Base-by-base conservation (phyloP, 2,329 filamentous ascomycete species). In the Aspergillus quadrilineatus region DNA sequence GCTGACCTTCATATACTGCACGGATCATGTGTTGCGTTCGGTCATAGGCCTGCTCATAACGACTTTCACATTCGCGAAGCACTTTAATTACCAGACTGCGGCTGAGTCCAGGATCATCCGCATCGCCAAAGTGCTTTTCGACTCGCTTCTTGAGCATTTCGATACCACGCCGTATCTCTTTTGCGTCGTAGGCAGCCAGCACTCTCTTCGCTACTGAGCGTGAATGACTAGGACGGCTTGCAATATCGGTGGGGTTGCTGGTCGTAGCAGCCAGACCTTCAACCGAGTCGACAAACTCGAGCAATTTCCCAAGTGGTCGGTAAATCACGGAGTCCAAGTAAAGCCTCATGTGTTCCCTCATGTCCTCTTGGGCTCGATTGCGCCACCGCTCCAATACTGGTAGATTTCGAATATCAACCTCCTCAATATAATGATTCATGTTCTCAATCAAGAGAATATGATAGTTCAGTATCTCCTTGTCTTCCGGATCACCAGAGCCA, bases 391-490 rank as follows among this genome's bases (percentile, higher is more conserved):
- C 86, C 4, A 97, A 82, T 0, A 96, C 85, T 6, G 89, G 83
- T 60, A 94, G 85, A 37, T 84, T 82, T 15, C 85, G 83, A 14
- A 88, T 78, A 63, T 96, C 90, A 7, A 96, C 89, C 73, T 97
- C 92, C 71, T 97, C 92, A 9, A 94, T 80, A 75, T 96, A 97
- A 74, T 96, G 92, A 69, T 97, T 95, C 92, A 97, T 97, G 73
- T 99, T 99, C 74, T 99, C 93, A 64, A 99, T 97, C 53, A 97
- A 82, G 34, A 97, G 82, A 67, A 99, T 96, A 74, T 97, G 92
- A 76, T 96, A 96, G 76, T 97, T 97, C 59, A 99, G 83, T 4
- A 92, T 90, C 73, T 97, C 92, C 76, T 99, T 97, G 70, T 97
- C 94, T 72, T 97, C 94, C 1, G 85, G 83, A 65, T 89, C 87